Conservation (phyloP, 352 stramenopile species). For the Discostella stelligera region DNA sequence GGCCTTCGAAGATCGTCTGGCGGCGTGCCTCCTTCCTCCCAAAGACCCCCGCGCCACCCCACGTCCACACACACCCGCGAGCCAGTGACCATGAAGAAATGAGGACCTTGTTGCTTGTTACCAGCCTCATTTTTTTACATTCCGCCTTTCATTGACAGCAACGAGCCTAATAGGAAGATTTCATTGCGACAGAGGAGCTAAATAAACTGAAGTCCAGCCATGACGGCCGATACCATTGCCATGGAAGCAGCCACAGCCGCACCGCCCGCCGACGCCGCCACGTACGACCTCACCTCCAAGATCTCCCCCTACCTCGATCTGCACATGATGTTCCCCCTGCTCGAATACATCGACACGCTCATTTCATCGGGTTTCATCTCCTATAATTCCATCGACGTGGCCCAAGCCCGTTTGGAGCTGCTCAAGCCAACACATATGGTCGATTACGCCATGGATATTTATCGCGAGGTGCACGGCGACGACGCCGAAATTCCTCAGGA, state of each 20-base stretch:
- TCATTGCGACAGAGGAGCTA: neutral
- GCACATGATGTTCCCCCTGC: conserved; percentile 96
- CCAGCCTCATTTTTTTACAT: too few relatives aligned
- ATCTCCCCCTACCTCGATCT: conserved; percentile 93
- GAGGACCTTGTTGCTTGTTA: too few relatives aligned
- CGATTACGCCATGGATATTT: conserved; percentile 95
- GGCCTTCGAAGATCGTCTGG: too few relatives aligned
- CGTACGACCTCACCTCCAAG: conserved; percentile 92
- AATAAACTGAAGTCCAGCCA: neutral
- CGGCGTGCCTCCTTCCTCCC: too few relatives aligned
- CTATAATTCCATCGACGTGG: conserved; percentile 86
- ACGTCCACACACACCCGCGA: too few relatives aligned
- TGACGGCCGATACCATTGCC: conserved; percentile 11
- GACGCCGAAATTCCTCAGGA: conserved; percentile 64
- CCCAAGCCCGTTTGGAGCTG: conserved; percentile 89
- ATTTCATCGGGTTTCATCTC: conserved; percentile 85
- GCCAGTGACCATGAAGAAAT: neutral
- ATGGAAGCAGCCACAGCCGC: neutral
- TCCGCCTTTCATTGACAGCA: neutral
- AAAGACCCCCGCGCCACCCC: too few relatives aligned
- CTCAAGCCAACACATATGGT: conserved; percentile 95
- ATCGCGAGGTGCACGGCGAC: conserved; percentile 88
- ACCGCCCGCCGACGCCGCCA: conserved; percentile 47
- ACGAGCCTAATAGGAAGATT: neutral
- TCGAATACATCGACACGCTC: conserved; percentile 89